phyloP scores from a whole-genome alignment of 371 early-diverging fungal genomes.

The Apophysomyces ossiformis region DNA sequence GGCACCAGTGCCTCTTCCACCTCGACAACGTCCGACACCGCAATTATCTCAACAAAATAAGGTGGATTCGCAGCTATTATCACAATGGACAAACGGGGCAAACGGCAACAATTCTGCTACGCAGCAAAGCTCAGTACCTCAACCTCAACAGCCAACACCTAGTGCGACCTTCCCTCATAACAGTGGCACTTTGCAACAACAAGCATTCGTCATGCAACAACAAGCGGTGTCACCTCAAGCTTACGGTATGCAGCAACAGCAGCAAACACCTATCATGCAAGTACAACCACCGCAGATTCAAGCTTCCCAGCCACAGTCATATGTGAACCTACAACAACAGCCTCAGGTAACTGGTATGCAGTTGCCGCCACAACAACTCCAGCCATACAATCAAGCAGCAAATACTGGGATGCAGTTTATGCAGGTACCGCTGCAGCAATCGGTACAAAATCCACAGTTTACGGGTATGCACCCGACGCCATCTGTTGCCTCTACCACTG shows the following conservation, averaged over 20 bases:
- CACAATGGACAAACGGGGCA: conserved; percentile 37
- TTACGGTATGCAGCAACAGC: conserved; percentile 23
- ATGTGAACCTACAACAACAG: conserved; percentile 15
- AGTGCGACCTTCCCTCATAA: not conserved
- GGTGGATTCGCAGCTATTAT: conserved; percentile 40
- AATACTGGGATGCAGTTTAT: conserved; percentile 18
- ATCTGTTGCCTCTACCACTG: conserved; percentile 16
- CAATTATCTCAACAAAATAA: conserved; percentile 39
- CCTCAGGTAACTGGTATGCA: conserved; percentile 22
- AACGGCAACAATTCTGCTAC: conserved; percentile 22
- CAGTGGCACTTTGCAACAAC: conserved; percentile 25
- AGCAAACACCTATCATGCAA: conserved; percentile 20
- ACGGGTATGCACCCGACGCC: conserved; percentile 1
- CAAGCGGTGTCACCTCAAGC: conserved; percentile 15
- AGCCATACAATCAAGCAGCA: not conserved
- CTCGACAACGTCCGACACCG: conserved; percentile 39
- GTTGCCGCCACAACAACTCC: conserved; percentile 9
- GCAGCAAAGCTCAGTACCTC: conserved; percentile 12
- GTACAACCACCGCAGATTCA: not conserved
- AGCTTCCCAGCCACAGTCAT: not conserved
- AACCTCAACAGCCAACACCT: conserved; percentile 22
- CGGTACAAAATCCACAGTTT: conserved; percentile 15
- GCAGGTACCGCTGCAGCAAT: conserved; percentile 36
- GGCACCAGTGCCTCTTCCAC: conserved; percentile 26
- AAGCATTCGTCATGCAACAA: conserved; percentile 10